phyloP scores from a whole-genome alignment of 1,284 basidiomycete genomes.

The Trametes sp. region DNA sequence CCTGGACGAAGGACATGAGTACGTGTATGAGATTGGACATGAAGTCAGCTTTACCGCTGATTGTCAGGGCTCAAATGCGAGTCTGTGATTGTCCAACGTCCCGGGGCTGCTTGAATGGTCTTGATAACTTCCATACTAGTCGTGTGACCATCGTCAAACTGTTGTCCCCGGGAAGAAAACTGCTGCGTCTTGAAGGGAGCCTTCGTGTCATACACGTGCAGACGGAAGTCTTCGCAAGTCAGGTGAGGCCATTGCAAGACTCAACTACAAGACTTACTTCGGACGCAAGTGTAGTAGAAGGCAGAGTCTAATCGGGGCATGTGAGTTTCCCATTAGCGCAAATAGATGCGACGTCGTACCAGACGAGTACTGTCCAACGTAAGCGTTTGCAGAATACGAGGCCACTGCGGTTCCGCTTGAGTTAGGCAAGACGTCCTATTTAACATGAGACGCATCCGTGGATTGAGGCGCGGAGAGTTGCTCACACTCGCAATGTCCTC shows the following conservation, averaged over 20 bases:
- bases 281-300: constrained; percentile 84
- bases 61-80: constrained; percentile 94
- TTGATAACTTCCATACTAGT: constrained; percentile 82
- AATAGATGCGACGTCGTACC: constrained; percentile 52
- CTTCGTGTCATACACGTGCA: constrained; percentile 89
- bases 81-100: constrained; percentile 94
- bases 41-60: constrained; percentile 64
- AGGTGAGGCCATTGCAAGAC: constrained; percentile 23
- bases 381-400: constrained; percentile 82
- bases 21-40: neutral
- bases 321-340: constrained; percentile 27
- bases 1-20: constrained; percentile 46
- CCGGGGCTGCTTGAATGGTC: constrained; percentile 77
- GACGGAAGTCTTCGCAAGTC: constrained; percentile 72
- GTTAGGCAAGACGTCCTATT: constrained; percentile 83
- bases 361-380: constrained; percentile 91
- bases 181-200: constrained; percentile 44
- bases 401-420: constrained; percentile 89
- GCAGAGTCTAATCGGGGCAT: constrained; percentile 62
- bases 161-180: constrained; percentile 23
- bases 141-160: constrained; percentile 52
- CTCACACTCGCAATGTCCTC: constrained; percentile 64
- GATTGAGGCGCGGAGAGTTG: neutral
- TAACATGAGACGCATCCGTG: neutral
- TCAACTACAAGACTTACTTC: constrained; percentile 55